A percentile compares a stretch with the other conserved stretches of the same genome.
These are phyloP conservation scores for Coniochaeta sp. DNA, from an alignment of 2,329 filamentous ascomycete genomes.

Conservation along the genomic window DNA sequence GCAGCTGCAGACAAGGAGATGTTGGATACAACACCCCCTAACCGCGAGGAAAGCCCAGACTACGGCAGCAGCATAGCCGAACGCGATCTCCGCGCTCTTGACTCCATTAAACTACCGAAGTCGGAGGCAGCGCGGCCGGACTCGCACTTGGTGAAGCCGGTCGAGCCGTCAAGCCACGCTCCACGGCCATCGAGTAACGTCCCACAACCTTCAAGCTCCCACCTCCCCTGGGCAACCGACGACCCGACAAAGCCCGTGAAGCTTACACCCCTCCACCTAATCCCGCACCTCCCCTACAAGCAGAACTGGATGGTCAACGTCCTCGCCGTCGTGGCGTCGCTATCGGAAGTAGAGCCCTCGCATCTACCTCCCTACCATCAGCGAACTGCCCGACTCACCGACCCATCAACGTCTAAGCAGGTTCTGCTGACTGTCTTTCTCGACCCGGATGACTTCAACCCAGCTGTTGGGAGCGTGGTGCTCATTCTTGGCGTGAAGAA, in stretches of 20 bases:
- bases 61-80: not conserved
- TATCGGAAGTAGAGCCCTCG: conserved; percentile 41
- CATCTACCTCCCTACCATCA: conserved; percentile 42
- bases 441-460: conserved; percentile 41
- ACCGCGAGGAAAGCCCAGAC: not conserved
- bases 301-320: conserved; percentile 53
- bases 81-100: not conserved
- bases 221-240: conserved; percentile 33
- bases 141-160: not conserved
- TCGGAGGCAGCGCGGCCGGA: not conserved
- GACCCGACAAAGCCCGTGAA: conserved; percentile 37
- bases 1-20: not conserved
- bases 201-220: conserved; percentile 8
- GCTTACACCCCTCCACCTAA: conserved; percentile 38
- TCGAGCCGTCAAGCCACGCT: not conserved
- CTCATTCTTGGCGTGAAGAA: conserved; percentile 51
- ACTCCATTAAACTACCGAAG: not conserved
- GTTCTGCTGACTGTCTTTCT: conserved; percentile 49
- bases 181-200: not conserved
- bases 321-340: conserved; percentile 39
- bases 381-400: conserved; percentile 42
- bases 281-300: conserved; percentile 46
- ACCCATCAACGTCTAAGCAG: conserved; percentile 44
- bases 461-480: conserved; percentile 39
- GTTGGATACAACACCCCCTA: not conserved